Base-by-base conservation (phyloP, 2,329 filamentous ascomycete genomes). In the Davidsoniella virescens region DNA sequence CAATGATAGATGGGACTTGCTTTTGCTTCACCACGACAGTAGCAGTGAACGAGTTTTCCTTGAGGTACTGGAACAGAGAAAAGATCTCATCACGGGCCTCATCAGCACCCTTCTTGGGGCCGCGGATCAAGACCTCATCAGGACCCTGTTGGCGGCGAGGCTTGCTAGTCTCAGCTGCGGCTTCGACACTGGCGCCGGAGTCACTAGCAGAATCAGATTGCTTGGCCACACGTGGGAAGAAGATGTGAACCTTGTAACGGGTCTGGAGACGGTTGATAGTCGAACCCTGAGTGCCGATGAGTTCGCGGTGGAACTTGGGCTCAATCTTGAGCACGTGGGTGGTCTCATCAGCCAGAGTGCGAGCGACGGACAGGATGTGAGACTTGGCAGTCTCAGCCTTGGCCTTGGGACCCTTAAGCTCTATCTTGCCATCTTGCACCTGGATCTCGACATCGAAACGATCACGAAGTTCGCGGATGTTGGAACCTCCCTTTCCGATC, bases 1-100 rank as follows among this genome's bases (percentile, higher is more conserved):
- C 92, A 59, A 98, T 96, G 56, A 98, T 69, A 16, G 85, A 90
- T n/a, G 88, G 87, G 52, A 98, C 73, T 64, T 96, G 88, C 66
- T 80, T 88, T 65, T 92, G 87, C 57, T 93, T 84, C 33, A 98
- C 86, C 10, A 83, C 80, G 12, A 98, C 79, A 10, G 78, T 82
- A 14, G 82, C 84, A 18, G 76, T 82, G 64, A 84, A 75, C 0
- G 87, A 92, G 63, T 88, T 88, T 62, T 96, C 90, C 64, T 86
- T 80, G 43, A 90, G 76, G 65, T 88, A 98, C 64, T 94, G 86
- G 60, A 92, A 74, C 46, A 96, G 73, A 54, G 82, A 88, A 55
- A 90, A 76, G 25, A 98, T 80, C 68, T 98, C 92, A 49, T 94
- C 87, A 47, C 88, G 82, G 49, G 90, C 88, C 59, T 86, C 81